A percentile compares a stretch with the other conserved stretches of the same genome.
Evolutionary conservation across 345 rosid genomes (phyloP).

Genomic region (Zanthoxylum bungeanum): DNA sequence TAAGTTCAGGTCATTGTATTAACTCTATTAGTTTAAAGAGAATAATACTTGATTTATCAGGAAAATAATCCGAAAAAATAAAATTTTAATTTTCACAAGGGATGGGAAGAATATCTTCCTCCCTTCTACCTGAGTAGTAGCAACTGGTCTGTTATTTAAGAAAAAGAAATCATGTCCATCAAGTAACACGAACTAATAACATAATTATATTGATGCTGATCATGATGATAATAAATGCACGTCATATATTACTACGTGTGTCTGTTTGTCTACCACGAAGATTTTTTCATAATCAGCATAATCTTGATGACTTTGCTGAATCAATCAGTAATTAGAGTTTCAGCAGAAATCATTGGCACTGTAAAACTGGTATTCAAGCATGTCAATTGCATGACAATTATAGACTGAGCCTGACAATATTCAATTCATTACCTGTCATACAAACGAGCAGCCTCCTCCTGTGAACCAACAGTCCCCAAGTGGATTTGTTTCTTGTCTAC

Average conservation of each 20-base stretch:
- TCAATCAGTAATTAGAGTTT: neutral
- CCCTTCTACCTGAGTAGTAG: neutral
- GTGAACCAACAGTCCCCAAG: slow-evolving; percentile 89
- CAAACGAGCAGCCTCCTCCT: slow-evolving; percentile 91
- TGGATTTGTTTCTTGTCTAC: slow-evolving; percentile 97
- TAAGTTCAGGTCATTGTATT: neutral
- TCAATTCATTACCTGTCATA: slow-evolving; percentile 65
- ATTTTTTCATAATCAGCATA: neutral
- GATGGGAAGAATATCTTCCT: neutral
- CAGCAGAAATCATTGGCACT: neutral
- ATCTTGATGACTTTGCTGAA: neutral
- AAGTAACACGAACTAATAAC: neutral
- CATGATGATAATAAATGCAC: neutral
- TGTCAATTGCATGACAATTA: neutral
- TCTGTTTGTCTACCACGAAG: neutral
- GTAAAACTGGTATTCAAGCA: neutral
- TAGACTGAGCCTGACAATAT: neutral
- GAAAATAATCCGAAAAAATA: neutral
- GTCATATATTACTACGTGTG: neutral
- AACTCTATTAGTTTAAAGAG: neutral
- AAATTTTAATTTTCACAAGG: neutral
- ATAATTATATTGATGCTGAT: neutral
- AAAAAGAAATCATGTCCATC: neutral
- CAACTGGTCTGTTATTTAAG: neutral
- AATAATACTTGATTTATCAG: neutral